Percentiles rank a stretch among this genome's conserved stretches.
phyloP scores from a whole-genome alignment of 768 basidiomycete species.

The Tremella fuciformis region DNA sequence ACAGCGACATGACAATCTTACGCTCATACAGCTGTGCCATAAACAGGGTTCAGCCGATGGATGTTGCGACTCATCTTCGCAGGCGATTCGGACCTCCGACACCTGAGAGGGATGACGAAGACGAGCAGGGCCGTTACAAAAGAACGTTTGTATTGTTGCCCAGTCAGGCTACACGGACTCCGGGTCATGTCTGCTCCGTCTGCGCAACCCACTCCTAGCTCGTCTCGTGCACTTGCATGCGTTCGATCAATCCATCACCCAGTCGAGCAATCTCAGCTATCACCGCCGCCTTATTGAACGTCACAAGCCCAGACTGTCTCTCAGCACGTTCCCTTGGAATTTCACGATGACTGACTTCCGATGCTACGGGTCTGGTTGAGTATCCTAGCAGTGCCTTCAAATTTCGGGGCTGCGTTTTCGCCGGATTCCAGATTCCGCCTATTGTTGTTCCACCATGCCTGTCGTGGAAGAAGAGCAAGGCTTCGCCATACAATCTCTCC shows the following conservation, averaged over 20 bases:
- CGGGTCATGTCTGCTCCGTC: too few species aligned
- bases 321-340: background rate
- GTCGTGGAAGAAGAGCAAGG: constrained; percentile 80
- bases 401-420: constrained; percentile 60
- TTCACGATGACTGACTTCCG: constrained; percentile 19
- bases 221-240: constrained; percentile 12
- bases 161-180: too few species aligned
- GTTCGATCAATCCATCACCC: constrained; percentile 65
- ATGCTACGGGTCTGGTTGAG: constrained; percentile 61
- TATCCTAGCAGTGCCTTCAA: constrained; percentile 82
- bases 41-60: too few species aligned
- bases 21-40: too few species aligned
- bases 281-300: constrained; percentile 65
- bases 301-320: constrained; percentile 59
- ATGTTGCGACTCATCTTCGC: too few species aligned
- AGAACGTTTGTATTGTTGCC: too few species aligned
- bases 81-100: too few species aligned
- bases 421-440: constrained; percentile 83
- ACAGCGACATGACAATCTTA: too few species aligned
- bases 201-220: too few species aligned
- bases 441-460: constrained; percentile 72
- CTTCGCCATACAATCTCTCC: constrained; percentile 71
- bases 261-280: constrained; percentile 73
- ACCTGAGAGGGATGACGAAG: too few species aligned
- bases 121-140: too few species aligned